Evolutionary conservation across 2,329 filamentous ascomycete genomes (phyloP).

Genomic region (Ophiostoma fasciatum): DNA sequence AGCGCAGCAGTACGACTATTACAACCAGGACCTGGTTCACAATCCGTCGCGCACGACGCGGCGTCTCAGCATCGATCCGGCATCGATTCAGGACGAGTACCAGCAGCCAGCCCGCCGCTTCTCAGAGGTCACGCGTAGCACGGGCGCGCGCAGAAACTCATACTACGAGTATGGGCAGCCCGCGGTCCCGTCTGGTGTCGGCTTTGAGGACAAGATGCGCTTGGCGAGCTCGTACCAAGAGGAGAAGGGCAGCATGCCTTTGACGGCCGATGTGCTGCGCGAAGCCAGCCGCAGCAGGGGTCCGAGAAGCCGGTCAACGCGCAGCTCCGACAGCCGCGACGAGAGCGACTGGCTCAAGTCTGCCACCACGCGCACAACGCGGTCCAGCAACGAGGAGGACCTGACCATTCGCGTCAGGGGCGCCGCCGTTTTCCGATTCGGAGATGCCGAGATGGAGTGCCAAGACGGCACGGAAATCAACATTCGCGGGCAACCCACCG

Average conservation of each 20-base stretch:
- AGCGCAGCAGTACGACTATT: too few relatives aligned
- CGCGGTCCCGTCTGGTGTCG: conserved; percentile 19
- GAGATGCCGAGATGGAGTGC: conserved; percentile 43
- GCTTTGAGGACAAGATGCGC: conserved; percentile 26
- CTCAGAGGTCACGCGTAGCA: neutral
- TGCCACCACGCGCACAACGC: conserved; percentile 45
- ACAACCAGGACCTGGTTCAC: too few relatives aligned
- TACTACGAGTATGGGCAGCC: conserved; percentile 26
- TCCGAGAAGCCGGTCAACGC: conserved; percentile 39
- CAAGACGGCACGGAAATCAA: conserved; percentile 45
- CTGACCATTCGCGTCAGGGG: conserved; percentile 47
- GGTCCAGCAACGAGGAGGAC: conserved; percentile 41
- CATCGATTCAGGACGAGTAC: too few relatives aligned
- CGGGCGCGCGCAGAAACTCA: conserved; percentile 24
- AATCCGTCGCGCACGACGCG: too few relatives aligned
- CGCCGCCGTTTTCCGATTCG: conserved; percentile 38
- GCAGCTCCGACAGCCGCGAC: conserved; percentile 44
- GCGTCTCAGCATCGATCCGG: too few relatives aligned
- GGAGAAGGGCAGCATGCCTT: conserved; percentile 27
- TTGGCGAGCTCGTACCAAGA: conserved; percentile 37
- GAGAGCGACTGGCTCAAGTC: conserved; percentile 49
- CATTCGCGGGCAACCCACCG: conserved; percentile 20
- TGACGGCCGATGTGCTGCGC: conserved; percentile 42
- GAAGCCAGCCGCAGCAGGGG: conserved; percentile 33
- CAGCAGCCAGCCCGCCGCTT: conserved; percentile 1